These are phyloP conservation scores for Endocladia muricata DNA, from an alignment of 31 red algal genomes.

Conservation along the genomic window DNA sequence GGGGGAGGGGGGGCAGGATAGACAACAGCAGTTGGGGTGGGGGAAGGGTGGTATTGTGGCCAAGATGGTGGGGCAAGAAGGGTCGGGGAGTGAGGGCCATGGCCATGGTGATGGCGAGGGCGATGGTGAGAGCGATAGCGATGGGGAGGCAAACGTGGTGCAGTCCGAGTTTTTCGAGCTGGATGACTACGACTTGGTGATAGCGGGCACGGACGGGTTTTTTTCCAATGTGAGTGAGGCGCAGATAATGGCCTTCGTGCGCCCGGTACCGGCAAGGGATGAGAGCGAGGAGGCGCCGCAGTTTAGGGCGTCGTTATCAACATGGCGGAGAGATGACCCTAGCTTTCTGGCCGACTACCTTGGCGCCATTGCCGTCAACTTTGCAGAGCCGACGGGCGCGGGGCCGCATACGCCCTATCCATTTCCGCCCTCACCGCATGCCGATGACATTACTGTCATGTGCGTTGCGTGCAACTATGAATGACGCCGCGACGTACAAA, in stretches of 20 bases:
- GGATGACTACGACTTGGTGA: conserved; percentile 51
- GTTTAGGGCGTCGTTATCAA: conserved; percentile 64
- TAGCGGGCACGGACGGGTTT: conserved; percentile 77
- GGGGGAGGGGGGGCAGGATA: not conserved
- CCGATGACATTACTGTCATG: conserved; percentile 44
- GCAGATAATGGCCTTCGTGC: conserved; percentile 80
- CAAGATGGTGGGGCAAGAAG: not conserved
- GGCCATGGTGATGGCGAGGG: not conserved
- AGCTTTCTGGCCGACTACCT: conserved; percentile 65
- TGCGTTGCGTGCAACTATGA: conserved; percentile 33
- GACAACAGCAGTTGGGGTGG: not conserved
- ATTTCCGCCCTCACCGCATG: conserved; percentile 46
- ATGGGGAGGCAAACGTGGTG: conserved; percentile 11
- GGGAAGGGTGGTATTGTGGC: not conserved
- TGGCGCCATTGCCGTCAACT: conserved; percentile 63
- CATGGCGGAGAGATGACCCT: conserved; percentile 53
- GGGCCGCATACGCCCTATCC: conserved; percentile 33
- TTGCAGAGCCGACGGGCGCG: conserved; percentile 37
- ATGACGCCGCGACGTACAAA: no score
- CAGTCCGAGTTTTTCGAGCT: conserved; percentile 44
- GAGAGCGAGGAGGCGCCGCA: conserved; percentile 51
- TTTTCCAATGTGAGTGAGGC: conserved; percentile 65
- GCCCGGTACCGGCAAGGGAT: conserved; percentile 49
- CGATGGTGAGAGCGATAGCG: conserved; percentile 3
- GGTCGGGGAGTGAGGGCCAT: not conserved